phyloP scores from a whole-genome alignment of 2,329 filamentous ascomycete genomes.

The Colletotrichum sp. region DNA sequence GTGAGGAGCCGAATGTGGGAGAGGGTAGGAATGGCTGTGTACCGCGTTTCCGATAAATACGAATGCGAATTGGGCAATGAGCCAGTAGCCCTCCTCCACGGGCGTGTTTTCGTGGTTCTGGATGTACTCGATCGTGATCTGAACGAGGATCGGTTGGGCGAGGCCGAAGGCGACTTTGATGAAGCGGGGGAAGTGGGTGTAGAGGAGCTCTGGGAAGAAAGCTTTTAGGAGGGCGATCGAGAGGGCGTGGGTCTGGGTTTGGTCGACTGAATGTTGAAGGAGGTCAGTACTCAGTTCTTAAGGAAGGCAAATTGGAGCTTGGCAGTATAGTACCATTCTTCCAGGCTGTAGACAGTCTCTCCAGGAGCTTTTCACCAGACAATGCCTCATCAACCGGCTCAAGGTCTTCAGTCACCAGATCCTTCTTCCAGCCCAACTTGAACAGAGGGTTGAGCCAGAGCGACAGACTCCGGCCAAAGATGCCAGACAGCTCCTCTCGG shows the following conservation, averaged over 20 bases:
- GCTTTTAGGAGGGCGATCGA: neutral
- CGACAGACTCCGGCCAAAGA: neutral
- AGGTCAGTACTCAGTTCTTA: neutral
- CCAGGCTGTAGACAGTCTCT: neutral
- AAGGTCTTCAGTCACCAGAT: neutral
- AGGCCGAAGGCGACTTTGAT: slow-evolving; percentile 43
- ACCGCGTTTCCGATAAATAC: slow-evolving; percentile 46
- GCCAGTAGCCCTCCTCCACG: slow-evolving; percentile 34
- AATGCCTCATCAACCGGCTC: neutral
- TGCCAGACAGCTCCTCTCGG: neutral
- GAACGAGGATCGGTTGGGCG: slow-evolving; percentile 49
- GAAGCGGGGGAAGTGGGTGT: slow-evolving; percentile 32
- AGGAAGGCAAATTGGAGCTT: neutral
- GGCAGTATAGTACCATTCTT: neutral
- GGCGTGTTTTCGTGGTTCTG: neutral
- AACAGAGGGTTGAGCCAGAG: slow-evolving; percentile 4
- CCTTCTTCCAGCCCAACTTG: neutral
- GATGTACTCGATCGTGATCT: slow-evolving; percentile 22
- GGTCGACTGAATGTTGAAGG: neutral
- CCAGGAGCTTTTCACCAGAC: neutral
- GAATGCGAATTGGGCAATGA: slow-evolving; percentile 44
- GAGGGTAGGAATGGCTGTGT: neutral
- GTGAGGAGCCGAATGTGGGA: neutral
- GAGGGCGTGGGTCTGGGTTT: neutral
- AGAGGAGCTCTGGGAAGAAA: slow-evolving; percentile 25